Conservation (phyloP, 805 yeast species). For the Candida multigemmis region DNA sequence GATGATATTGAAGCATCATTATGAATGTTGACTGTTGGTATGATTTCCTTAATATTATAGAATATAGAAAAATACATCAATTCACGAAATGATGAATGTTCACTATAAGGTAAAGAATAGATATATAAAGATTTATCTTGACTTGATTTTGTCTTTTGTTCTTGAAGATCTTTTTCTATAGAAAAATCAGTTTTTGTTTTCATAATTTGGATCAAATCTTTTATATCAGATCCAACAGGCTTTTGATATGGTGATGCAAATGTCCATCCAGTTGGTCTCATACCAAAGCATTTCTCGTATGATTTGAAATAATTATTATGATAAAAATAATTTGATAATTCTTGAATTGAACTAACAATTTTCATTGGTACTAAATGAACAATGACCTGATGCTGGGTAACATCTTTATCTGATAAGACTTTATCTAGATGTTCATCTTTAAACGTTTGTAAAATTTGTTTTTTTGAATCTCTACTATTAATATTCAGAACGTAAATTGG, state of each 20-base stretch:
- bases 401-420: slow-evolving; percentile 18
- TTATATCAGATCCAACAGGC: slow-evolving; percentile 3
- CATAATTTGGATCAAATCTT: slow-evolving; percentile 9
- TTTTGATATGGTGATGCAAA: slow-evolving; percentile 16
- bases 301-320: slow-evolving; percentile 31
- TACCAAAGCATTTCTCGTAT: slow-evolving; percentile 59
- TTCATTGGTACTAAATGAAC: slow-evolving; percentile 70
- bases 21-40: slow-evolving; percentile 69
- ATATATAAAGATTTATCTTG: slow-evolving; percentile 26
- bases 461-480: slow-evolving; percentile 35
- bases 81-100: slow-evolving; percentile 86
- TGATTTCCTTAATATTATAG: slow-evolving; percentile 41
- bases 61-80: slow-evolving; percentile 54
- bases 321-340: slow-evolving; percentile 41
- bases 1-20: slow-evolving; percentile 11
- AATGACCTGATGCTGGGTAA: too few species aligned
- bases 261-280: slow-evolving; percentile 91
- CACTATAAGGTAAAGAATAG: slow-evolving; percentile 79
- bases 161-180: slow-evolving; percentile 19
- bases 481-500: slow-evolving; percentile 46
- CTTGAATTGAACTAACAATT: slow-evolving; percentile 36
- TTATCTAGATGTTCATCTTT: slow-evolving; percentile 32
- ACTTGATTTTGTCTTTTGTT: slow-evolving; percentile 15
- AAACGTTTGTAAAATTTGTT: slow-evolving; percentile 33
- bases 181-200: slow-evolving; percentile 10